Conservation (phyloP, 192 early-diverging fungal species). For the Coemansia sp. region DNA sequence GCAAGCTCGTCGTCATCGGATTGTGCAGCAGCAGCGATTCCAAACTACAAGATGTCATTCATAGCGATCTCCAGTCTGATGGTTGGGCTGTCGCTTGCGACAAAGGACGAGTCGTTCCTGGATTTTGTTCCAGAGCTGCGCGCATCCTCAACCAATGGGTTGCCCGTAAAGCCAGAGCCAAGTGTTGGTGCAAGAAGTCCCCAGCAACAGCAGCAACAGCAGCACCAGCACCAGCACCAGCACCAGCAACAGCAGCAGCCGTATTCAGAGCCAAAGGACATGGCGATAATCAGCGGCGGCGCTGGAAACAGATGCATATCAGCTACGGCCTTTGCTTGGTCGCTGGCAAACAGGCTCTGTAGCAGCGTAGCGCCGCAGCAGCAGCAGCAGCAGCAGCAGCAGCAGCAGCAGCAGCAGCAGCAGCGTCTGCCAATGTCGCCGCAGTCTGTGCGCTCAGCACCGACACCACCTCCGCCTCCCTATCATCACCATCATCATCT, state of each 20-base stretch:
- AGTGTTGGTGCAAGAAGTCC: background rate
- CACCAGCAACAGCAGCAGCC: background rate
- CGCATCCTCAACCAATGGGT: background rate
- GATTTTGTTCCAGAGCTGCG: constrained; percentile 18
- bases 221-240: background rate
- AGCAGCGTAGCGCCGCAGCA: background rate
- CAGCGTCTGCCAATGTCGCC: background rate
- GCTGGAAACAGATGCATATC: background rate
- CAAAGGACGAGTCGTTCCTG: constrained; percentile 42
- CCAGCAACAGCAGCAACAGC: background rate
- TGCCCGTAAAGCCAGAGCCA: background rate
- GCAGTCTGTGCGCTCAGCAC: background rate
- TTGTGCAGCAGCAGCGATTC: too few species aligned
- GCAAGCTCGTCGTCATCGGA: background rate
- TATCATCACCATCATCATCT: background rate
- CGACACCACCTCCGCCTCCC: constrained; percentile 2
- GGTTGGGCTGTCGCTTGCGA: constrained; percentile 15
- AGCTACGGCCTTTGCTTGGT: constrained; percentile 7
- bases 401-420: background rate
- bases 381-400: background rate
- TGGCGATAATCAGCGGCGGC: background rate
- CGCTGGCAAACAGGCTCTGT: background rate
- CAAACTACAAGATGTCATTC: constrained; percentile 29
- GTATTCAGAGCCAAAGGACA: background rate
- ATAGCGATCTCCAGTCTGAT: constrained; percentile 40